Evolutionary conservation across 192 early-diverging fungal species (phyloP).

Genomic region (Dimargaris xerosporica): DNA sequence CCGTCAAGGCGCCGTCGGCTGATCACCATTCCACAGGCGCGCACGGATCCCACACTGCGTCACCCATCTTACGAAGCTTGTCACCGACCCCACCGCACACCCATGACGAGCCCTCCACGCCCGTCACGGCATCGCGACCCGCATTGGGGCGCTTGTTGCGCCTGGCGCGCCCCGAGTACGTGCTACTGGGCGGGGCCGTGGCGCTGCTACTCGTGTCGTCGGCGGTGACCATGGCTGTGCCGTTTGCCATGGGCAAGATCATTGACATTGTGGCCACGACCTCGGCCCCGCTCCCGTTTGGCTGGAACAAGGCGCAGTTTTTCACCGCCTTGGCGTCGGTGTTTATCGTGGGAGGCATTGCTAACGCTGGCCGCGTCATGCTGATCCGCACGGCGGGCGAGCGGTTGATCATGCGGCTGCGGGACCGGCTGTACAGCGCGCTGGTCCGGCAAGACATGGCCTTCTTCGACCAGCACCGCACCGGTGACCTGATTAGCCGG

Average conservation of each 20-base stretch:
- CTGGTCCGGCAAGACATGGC: constrained; percentile 28
- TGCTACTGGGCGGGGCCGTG: constrained; percentile 31
- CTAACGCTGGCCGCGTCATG: constrained; percentile 22
- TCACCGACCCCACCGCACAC: constrained; percentile 2
- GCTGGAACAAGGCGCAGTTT: constrained; percentile 33
- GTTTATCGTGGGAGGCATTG: constrained; percentile 20
- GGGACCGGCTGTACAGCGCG: constrained; percentile 21
- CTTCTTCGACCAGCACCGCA: constrained; percentile 30
- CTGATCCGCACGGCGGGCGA: constrained; percentile 26
- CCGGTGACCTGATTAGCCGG: constrained; percentile 64
- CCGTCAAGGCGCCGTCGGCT: neutral
- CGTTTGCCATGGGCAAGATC: constrained; percentile 51
- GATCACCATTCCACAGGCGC: neutral
- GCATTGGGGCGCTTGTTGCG: constrained; percentile 14
- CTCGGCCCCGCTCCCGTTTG: constrained; percentile 22
- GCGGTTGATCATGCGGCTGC: constrained; percentile 21
- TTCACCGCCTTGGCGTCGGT: constrained; percentile 28
- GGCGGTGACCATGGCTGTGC: constrained; percentile 43
- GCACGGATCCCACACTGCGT: too few relatives aligned
- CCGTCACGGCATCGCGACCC: neutral
- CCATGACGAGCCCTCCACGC: neutral
- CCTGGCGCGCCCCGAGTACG: constrained; percentile 26
- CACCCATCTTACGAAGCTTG: neutral
- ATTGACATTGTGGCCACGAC: constrained; percentile 46
- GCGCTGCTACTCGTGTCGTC: constrained; percentile 42